Conservation (phyloP, 2,329 filamentous ascomycete genomes). For the Nothopassalora personata region DNA sequence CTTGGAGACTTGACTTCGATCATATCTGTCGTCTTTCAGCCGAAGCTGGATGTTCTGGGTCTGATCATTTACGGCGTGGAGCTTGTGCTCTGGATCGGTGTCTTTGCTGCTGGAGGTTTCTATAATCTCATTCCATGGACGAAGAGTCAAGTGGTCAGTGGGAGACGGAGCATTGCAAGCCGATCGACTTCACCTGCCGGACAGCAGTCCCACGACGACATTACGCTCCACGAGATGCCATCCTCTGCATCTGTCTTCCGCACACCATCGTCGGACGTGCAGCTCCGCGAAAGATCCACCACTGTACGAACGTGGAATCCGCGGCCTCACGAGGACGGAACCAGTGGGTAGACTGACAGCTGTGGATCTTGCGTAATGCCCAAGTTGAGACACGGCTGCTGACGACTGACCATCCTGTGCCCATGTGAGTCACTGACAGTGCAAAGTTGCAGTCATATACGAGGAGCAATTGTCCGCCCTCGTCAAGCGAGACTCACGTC, state of each 20-base stretch:
- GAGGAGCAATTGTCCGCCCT: not conserved
- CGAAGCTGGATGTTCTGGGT: constrained; percentile 54
- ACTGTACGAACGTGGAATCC: not conserved
- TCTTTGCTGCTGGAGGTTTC: constrained; percentile 60
- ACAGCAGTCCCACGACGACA: constrained; percentile 5
- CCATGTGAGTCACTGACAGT: not conserved
- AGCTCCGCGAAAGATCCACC: constrained; percentile 21
- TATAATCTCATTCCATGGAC: constrained; percentile 60
- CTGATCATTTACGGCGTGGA: constrained; percentile 64
- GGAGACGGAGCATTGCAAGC: not conserved
- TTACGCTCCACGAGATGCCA: constrained; percentile 47
- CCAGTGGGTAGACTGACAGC: not conserved
- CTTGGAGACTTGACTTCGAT: constrained; percentile 63
- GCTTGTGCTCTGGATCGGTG: constrained; percentile 60
- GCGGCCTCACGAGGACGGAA: not conserved
- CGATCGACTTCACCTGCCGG: not conserved
- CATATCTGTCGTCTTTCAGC: constrained; percentile 59
- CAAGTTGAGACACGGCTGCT: not conserved
- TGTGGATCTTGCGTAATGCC: not conserved
- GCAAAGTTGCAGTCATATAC: not conserved
- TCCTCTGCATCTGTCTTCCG: constrained; percentile 62
- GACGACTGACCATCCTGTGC: not conserved
- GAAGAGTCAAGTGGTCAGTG: constrained; percentile 31
- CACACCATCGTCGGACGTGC: constrained; percentile 45
- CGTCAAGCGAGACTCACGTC: not conserved